Evolutionary conservation across 1,284 basidiomycete genomes (phyloP), one percentile per base, ranked within the genome.

Genomic region (Marasmius oreades): DNA sequence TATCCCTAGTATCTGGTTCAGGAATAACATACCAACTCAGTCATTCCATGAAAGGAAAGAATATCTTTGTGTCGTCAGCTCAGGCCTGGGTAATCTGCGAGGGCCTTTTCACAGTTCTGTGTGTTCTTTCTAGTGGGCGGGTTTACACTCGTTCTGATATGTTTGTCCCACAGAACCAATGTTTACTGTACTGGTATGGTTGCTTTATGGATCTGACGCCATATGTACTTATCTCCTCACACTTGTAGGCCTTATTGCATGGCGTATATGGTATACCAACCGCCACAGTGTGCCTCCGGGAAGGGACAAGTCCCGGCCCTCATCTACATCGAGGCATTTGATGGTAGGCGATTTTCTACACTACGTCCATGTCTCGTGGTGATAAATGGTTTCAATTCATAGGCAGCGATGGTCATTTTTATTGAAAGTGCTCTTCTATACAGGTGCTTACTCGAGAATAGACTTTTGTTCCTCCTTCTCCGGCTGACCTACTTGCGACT

Each of bases 71-170:
- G 10, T 57, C 52, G 6, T 20, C 33, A 23, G 51, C 54, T 34
- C 31, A 51, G 4, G 42, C 36, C 4, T 58, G 59, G 57, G 51
- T 58, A 16, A 55, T 51, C 14, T 53, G 56, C 33, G 56, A 60
- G 33, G 55, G 47, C 47, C 56, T 56, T 20, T 53, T 61, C 22
- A 60, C 59, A 11, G 39, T 60, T 6, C 36, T 20, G 56, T 60
- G 42, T 16, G 59, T n/a, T n/a, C n/a, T 46, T 3, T 24, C 18
- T 5, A 47, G 34, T 18, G n/a, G 28, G 3, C 43, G 36, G 18
- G 10, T 4, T 31, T 18, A 11, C 10, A 31, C 34, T 8, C 39
- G 28, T 10, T 22, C 24, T n/a, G 26, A n/a, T n/a, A n/a, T n/a
- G n/a, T 33, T 24, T 39, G 28, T 14, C 24, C 20, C 28, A n/a